Percentiles rank a stretch among this genome's conserved stretches.
phyloP scores from a whole-genome alignment of 2,329 filamentous ascomycete genomes.

The Diaporthe eres region DNA sequence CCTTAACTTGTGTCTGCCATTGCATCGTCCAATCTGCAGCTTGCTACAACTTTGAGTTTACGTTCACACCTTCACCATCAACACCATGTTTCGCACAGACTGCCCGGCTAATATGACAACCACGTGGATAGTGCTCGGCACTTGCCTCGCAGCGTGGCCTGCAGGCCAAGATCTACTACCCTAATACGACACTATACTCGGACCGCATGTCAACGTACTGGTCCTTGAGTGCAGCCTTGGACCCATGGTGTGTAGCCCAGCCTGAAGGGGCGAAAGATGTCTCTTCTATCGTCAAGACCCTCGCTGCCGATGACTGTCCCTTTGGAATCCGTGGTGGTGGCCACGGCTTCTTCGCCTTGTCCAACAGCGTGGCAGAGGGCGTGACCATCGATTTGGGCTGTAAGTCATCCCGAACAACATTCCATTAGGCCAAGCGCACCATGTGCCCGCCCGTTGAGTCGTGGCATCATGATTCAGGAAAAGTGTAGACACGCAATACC shows the following conservation, averaged over 20 bases:
- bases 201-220: conserved; percentile 54
- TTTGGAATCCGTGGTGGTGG: conserved; percentile 55
- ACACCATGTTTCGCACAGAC: conserved; percentile 20
- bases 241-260: conserved; percentile 54
- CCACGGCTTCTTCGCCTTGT: conserved; percentile 50
- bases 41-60: neutral
- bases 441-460: neutral
- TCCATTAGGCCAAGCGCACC: fast-evolving
- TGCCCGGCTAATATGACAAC: neutral
- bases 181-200: conserved; percentile 47
- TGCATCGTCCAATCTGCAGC: neutral
- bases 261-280: conserved; percentile 53
- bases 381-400: conserved; percentile 53
- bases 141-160: conserved; percentile 46
- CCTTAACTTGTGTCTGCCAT: neutral
- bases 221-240: conserved; percentile 53
- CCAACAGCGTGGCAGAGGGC: conserved; percentile 52
- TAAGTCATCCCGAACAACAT: neutral
- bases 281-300: conserved; percentile 51
- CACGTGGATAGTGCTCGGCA: conserved; percentile 46
- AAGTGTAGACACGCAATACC: neutral
- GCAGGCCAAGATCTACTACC: conserved; percentile 49
- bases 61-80: neutral
- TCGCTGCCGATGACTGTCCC: conserved; percentile 50
- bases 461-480: neutral